Conservation (phyloP, 1,284 basidiomycete genomes). For the Sporisorium scitamineum region DNA sequence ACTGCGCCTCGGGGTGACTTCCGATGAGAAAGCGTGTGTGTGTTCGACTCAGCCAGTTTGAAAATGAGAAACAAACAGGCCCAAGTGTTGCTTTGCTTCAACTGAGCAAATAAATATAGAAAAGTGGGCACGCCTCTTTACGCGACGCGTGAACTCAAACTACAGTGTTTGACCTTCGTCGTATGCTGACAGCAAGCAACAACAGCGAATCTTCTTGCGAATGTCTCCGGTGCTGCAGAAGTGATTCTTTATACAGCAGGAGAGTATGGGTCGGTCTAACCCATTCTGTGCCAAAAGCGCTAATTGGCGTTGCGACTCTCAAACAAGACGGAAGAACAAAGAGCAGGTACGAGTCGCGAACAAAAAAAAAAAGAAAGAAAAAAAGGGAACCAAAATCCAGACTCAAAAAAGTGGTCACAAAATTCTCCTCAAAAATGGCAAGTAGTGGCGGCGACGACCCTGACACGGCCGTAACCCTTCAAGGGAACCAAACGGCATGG, state of each 20-base stretch:
- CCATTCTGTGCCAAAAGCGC: no score
- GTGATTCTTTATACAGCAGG: no score
- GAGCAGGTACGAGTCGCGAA: no score
- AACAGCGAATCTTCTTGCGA: not conserved
- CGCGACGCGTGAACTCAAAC: conserved; percentile 25
- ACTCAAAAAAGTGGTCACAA: not conserved
- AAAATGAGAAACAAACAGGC: not conserved
- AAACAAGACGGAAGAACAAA: no score
- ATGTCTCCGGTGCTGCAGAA: no score
- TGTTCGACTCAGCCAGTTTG: conserved; percentile 20
- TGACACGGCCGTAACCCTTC: not conserved
- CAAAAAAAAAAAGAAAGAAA: no score
- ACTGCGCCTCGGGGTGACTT: not conserved
- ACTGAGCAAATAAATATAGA: not conserved
- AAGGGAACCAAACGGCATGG: not conserved
- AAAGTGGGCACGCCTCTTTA: conserved; percentile 18
- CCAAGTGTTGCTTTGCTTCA: conserved; percentile 5
- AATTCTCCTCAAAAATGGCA: not conserved
- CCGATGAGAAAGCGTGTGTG: not conserved
- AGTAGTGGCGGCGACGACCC: not conserved
- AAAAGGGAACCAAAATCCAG: no score
- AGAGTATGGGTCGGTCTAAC: no score
- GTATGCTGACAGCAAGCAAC: not conserved
- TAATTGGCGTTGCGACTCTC: no score
- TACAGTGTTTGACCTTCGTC: no score